A percentile compares a stretch with the other conserved stretches of the same genome.
These are phyloP conservation scores for Eucalyptus microcorys DNA, from an alignment of 345 rosid species.

Conservation along the genomic window DNA sequence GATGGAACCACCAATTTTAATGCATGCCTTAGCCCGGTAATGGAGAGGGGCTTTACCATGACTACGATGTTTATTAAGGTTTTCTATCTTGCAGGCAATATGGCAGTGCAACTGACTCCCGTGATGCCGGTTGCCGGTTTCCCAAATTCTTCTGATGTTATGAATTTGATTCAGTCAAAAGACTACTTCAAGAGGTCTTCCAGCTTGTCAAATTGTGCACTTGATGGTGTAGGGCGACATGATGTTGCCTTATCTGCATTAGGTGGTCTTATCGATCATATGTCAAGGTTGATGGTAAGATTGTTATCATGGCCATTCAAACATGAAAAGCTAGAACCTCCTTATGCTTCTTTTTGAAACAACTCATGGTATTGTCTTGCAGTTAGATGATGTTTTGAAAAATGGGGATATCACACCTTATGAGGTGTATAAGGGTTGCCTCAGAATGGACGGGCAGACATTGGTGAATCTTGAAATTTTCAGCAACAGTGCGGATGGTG, in stretches of 20 bases:
- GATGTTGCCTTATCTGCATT: constrained; percentile 56
- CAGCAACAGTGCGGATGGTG: constrained; percentile 67
- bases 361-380: not conserved
- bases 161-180: constrained; percentile 45
- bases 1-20: not conserved
- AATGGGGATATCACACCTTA: constrained; percentile 74
- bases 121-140: constrained; percentile 25
- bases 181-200: constrained; percentile 61
- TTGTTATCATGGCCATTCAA: not conserved
- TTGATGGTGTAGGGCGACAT: constrained; percentile 32
- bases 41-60: not conserved
- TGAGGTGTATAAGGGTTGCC: constrained; percentile 73
- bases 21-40: not conserved
- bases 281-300: constrained; percentile 82
- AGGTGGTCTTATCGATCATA: constrained; percentile 68
- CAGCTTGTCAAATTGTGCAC: constrained; percentile 28
- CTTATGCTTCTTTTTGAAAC: not conserved
- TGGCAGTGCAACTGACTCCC: constrained; percentile 53
- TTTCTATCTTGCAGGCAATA: constrained; percentile 29
- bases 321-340: not conserved
- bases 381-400: constrained; percentile 68
- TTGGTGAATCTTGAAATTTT: constrained; percentile 88
- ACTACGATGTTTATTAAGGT: not conserved
- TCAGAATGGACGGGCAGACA: constrained; percentile 91
- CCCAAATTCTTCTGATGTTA: constrained; percentile 57